These are phyloP conservation scores for Arthrobotrys sinensis DNA, from an alignment of 2,329 filamentous ascomycete genomes.

Conservation along the genomic window DNA sequence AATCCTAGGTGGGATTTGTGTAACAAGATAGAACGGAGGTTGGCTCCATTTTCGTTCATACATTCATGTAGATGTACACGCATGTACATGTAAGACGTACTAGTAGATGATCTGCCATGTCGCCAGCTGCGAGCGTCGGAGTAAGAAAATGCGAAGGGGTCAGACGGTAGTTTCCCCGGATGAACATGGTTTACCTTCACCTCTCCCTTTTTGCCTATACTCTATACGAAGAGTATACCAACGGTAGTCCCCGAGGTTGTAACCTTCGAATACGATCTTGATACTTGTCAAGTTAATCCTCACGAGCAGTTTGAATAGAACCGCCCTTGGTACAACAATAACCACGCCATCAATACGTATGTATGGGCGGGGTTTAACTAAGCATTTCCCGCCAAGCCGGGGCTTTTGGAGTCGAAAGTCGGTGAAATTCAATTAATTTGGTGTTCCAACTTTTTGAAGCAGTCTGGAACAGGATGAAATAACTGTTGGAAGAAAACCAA, in stretches of 20 bases:
- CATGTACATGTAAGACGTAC: too few species aligned
- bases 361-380: not conserved
- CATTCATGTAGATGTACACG: too few species aligned
- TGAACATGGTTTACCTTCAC: not conserved
- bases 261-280: not conserved
- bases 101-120: not conserved
- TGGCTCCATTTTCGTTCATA: not conserved
- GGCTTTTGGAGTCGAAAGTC: not conserved
- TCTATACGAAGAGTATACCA: not conserved
- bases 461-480: not conserved
- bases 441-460: not conserved
- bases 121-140: not conserved
- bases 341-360: too few species aligned
- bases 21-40: not conserved
- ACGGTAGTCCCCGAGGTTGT: not conserved
- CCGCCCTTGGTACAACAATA: not conserved
- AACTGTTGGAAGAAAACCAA: not conserved
- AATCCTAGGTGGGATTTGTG: constrained; percentile 13
- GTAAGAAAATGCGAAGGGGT: not conserved
- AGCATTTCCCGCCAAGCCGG: constrained; percentile 18
- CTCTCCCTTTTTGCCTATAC: constrained; percentile 20
- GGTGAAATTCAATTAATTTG: too few species aligned
- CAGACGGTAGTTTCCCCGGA: constrained; percentile 7
- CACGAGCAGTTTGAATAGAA: constrained; percentile 3
- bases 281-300: constrained; percentile 1